phyloP scores from a whole-genome alignment of 148 eudicot species.

The Vaccinium vitisidaea region DNA sequence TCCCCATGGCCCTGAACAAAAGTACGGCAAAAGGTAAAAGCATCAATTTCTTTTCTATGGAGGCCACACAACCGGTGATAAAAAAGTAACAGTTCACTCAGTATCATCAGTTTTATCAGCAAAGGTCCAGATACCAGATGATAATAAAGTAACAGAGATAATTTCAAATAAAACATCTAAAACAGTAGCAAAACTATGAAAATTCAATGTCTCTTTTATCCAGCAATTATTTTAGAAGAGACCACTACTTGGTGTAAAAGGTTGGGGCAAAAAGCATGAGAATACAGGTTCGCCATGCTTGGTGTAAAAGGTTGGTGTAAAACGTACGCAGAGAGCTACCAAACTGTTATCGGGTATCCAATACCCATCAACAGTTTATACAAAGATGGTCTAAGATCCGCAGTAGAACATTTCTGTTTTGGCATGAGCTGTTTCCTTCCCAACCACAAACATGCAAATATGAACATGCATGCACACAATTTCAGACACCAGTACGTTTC shows the following conservation, averaged over 20 bases:
- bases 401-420: neutral
- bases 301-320: neutral
- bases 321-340: neutral
- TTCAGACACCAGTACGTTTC: neutral
- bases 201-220: neutral
- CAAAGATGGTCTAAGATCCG: neutral
- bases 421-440: neutral
- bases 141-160: neutral
- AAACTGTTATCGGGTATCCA: neutral
- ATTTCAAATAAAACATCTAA: neutral
- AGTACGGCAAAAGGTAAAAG: neutral
- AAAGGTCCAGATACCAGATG: neutral
- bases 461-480: neutral
- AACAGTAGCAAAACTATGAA: neutral
- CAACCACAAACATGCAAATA: neutral
- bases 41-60: conserved; percentile 5
- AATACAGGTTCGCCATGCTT: neutral
- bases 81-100: neutral
- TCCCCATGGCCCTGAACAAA: conserved; percentile 76
- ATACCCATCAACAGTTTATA: neutral
- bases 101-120: neutral
- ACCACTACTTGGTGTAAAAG: neutral
- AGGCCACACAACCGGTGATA: neutral
- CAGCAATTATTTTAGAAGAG: too few relatives aligned
- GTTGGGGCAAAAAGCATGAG: neutral